A percentile compares a stretch with the other conserved stretches of the same genome.
phyloP scores from a whole-genome alignment of 352 stramenopile species.

The Pythium phragmiticola region DNA sequence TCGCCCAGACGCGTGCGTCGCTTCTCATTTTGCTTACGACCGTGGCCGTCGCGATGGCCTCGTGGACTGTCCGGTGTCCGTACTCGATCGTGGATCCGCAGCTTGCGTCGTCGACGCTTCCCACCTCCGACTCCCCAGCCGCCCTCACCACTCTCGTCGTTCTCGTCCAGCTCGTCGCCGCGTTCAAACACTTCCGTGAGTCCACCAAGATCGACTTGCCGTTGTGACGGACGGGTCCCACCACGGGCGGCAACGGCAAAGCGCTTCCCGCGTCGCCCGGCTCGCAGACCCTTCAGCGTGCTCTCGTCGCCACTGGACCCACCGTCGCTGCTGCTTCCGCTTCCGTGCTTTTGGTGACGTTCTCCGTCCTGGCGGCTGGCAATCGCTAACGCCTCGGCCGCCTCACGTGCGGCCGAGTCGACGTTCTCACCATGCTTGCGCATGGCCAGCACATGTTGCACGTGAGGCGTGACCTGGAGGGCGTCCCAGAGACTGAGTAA shows the following conservation, averaged over 20 bases:
- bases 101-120: conserved; percentile 32
- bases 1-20: conserved; percentile 10
- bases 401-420: conserved; percentile 7
- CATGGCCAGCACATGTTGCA: conserved; percentile 37
- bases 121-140: conserved; percentile 14
- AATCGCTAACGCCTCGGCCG: conserved; percentile 1
- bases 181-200: conserved; percentile 58
- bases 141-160: conserved; percentile 31
- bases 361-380: conserved; percentile 14
- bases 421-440: conserved; percentile 22
- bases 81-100: conserved; percentile 48
- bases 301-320: conserved; percentile 9
- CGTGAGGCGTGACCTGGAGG: conserved; percentile 46
- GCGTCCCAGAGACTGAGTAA: conserved; percentile 52
- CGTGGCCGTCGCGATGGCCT: background rate
- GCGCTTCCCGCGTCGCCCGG: background rate
- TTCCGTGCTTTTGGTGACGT: conserved; percentile 1
- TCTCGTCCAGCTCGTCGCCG: conserved; percentile 36
- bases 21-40: conserved; percentile 1
- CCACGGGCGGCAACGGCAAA: background rate
- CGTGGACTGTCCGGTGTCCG: conserved; percentile 30
- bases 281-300: background rate
- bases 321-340: conserved; percentile 4
- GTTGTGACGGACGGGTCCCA: conserved; percentile 15
- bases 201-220: conserved; percentile 48